Evolutionary conservation across 2,329 filamentous ascomycete genomes (phyloP), one percentile per base, ranked within the genome.

Genomic region (Fusarium sterilihyphosum): DNA sequence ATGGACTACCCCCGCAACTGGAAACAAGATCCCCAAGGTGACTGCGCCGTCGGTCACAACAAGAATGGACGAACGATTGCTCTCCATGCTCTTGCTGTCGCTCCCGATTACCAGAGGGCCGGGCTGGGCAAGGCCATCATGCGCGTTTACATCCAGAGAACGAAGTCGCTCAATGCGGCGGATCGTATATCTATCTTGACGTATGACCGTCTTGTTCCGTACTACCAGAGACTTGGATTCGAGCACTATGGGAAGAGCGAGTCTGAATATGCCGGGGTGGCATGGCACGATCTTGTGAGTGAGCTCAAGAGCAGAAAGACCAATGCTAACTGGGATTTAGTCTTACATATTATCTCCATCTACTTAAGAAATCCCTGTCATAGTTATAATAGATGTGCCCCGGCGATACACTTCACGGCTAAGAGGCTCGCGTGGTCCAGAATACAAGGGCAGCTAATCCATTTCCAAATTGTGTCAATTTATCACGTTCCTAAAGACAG

Each of bases 221-320:
- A 79, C 43, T 81, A 81, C n/a, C 49, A 81, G 29, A 73, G 72
- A 24, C 58, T 82, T 11, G 80, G 80, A 0, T 82, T 82, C 33
- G 73, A 75, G 18, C 74, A 81, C 61, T 77, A 79, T 11, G 80
- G 80, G 18, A 82, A 79, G 62, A 81, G 80, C 44, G 73, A 75
- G 9, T 80, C 73, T 17, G 73, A 72, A 24, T 81, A 81, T 46
- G 80, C 79, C 5, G 79, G 80, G 5, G 71, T 81, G 9, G 73
- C 76, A 5, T 81, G 80, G 80, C 78, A 80, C 14, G 80, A 81
- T 61, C 67, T 81, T 61, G 80, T 81, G 63, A 50, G 74, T 29
- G 18, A 14, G 2, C 16, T 14, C 17, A 4, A 22, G 3, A 31
- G 46, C 8, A 8, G 7, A 26, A 38, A 3, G 18, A 5, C 12